These are phyloP conservation scores for Eucalyptus cloeziana DNA, from an alignment of 345 rosid species.

Conservation along the genomic window DNA sequence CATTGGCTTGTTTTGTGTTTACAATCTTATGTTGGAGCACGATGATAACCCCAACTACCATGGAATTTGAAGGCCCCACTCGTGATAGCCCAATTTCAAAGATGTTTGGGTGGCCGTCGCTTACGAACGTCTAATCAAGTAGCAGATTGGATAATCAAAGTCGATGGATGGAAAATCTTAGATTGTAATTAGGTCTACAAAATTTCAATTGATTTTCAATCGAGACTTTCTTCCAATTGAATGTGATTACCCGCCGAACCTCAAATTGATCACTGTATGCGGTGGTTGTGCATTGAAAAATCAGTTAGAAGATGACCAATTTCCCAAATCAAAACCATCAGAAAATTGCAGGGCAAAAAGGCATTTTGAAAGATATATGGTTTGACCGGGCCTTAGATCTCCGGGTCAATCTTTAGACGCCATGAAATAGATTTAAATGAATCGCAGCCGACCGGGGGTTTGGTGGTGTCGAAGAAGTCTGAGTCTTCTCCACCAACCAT, in stretches of 20 bases:
- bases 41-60: not conserved
- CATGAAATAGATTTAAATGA: not conserved
- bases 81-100: not conserved
- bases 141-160: not conserved
- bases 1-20: not conserved
- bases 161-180: not conserved
- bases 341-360: not conserved
- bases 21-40: not conserved
- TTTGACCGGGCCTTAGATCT: not conserved
- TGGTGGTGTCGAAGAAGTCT: not conserved
- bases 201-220: not conserved
- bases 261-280: not conserved
- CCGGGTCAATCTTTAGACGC: not conserved
- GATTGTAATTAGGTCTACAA: not conserved
- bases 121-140: rapidly evolving
- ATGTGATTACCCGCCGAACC: not conserved
- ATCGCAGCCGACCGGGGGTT: not conserved
- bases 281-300: not conserved
- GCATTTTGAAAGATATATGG: not conserved
- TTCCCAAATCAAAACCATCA: not conserved
- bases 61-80: not conserved
- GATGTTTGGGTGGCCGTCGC: not conserved
- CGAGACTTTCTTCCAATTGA: not conserved
- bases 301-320: not conserved
- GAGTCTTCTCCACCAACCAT: not conserved